These are phyloP conservation scores for Forsythia suspensa DNA, from an alignment of 257 asterid species.

Conservation along the genomic window DNA sequence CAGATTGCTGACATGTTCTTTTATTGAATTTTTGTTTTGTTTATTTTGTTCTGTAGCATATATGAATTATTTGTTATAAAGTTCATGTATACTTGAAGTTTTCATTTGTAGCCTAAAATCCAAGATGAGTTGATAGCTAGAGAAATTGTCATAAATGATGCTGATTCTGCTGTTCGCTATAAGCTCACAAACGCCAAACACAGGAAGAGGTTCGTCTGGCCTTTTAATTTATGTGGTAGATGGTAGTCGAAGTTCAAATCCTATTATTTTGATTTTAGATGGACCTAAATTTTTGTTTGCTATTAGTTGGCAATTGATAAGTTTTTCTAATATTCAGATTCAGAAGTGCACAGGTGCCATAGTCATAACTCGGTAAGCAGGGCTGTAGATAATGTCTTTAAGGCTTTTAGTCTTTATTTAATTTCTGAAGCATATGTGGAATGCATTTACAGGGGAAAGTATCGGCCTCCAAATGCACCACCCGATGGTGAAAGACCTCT, in stretches of 20 bases:
- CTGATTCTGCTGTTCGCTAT: constrained; percentile 80
- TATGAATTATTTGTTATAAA: neutral
- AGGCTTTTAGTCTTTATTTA: constrained; percentile 14
- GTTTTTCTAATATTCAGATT: constrained; percentile 40
- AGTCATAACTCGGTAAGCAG: constrained; percentile 83
- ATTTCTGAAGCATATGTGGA: constrained; percentile 15
- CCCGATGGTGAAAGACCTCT: constrained; percentile 86
- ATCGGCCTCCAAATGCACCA: constrained; percentile 71
- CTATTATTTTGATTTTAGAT: constrained; percentile 18
- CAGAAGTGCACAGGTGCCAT: constrained; percentile 85
- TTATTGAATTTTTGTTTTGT: neutral
- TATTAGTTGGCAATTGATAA: constrained; percentile 21
- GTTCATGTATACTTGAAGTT: too few relatives aligned
- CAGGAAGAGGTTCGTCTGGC: constrained; percentile 84
- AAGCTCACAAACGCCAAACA: constrained; percentile 94
- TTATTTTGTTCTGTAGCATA: neutral
- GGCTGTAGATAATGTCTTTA: constrained; percentile 12
- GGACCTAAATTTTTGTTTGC: constrained; percentile 3
- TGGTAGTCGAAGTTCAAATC: neutral
- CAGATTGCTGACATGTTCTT: neutral
- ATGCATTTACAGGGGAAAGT: constrained; percentile 71
- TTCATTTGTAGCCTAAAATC: constrained; percentile 60
- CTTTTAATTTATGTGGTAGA: constrained; percentile 9
- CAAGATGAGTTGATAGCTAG: constrained; percentile 94
- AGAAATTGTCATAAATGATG: constrained; percentile 96